Evolutionary conservation across 805 yeast genomes (phyloP), one percentile per base, ranked within the genome.

Genomic region (Lipomyces sp.): DNA sequence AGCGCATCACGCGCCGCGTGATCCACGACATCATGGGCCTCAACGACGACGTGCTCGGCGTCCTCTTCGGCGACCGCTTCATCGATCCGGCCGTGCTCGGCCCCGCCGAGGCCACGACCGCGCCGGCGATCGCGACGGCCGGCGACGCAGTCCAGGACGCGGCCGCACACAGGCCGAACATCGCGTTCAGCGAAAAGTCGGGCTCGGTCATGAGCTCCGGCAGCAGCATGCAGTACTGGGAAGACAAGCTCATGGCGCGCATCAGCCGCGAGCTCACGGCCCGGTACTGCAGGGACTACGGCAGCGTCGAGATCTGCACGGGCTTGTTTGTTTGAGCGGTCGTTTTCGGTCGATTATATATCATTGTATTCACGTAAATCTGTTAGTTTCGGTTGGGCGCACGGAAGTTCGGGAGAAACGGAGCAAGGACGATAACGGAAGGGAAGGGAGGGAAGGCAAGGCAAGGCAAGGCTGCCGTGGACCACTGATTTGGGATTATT

Each of bases 1-100:
- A 37, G 4, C 35, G 50, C n/a, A 18, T 60, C 37, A 56, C 61
- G 5, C 58, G 57, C 14, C 44, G 52, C 5, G 61, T 64, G 19
- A 51, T 68, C 14, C 60, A 62, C 33, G 63, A 63, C 48, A 57
- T 65, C 35, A 61, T 68, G 39, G 67, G 70, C 23, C 41, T 67
- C 46, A 65, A 69, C 49, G 71, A 69, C 45, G 62, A 64, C 40
- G 65, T 69, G 7, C 54, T 69, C 45, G 72, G 67, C 50, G 62
- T 69, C 24, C 57, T 70, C 8, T 63, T 67, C 41, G 67, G 69
- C 22, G 60, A 55, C 32, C 60, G 62, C 28, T 59, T 60, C 38
- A 43, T 56, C 39, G 63, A 53, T 40, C 38, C 53, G 10, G 22
- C 24, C 4, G 36, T 26, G 39, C 22, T 11, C 7, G 38, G 14